A percentile compares a stretch with the other conserved stretches of the same genome.
phyloP scores from a whole-genome alignment of 371 early-diverging fungal genomes.

The Globomyces sp. region DNA sequence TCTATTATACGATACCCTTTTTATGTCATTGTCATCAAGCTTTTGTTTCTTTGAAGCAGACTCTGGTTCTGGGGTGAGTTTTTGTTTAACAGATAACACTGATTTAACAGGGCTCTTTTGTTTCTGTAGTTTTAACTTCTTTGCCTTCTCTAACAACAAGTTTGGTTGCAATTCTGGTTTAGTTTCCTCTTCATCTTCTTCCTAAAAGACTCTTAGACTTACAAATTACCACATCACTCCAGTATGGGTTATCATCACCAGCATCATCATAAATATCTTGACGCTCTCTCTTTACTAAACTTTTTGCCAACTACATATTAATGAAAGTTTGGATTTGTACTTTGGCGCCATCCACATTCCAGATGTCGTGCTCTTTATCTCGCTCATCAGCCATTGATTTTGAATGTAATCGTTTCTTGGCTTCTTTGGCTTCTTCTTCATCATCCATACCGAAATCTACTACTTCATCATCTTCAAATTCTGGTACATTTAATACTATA shows the following conservation, averaged over 20 bases:
- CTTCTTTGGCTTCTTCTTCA: constrained; percentile 46
- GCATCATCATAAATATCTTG: constrained; percentile 13
- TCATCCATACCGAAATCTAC: constrained; percentile 47
- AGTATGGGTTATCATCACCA: constrained; percentile 2
- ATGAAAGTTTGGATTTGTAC: not conserved
- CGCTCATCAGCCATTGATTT: constrained; percentile 26
- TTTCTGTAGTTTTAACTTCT: not conserved
- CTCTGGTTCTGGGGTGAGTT: constrained; percentile 5
- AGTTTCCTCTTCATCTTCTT: constrained; percentile 9
- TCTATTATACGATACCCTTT: too few species aligned
- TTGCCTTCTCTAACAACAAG: constrained; percentile 7
- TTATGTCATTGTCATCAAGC: not conserved
- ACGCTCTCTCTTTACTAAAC: constrained; percentile 1
- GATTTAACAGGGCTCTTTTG: not conserved
- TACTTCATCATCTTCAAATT: constrained; percentile 80
- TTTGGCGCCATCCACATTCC: constrained; percentile 4
- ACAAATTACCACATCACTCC: not conserved
- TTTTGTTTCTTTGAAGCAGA: not conserved
- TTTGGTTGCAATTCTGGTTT: not conserved
- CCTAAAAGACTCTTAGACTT: not conserved
- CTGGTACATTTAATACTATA: constrained; percentile 26
- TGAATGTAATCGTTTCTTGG: constrained; percentile 36
- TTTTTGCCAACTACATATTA: not conserved
- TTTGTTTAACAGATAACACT: not conserved
- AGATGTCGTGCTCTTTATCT: constrained; percentile 30